Conservation (phyloP, 352 stramenopile genomes). For the Phytopythium boreale region DNA sequence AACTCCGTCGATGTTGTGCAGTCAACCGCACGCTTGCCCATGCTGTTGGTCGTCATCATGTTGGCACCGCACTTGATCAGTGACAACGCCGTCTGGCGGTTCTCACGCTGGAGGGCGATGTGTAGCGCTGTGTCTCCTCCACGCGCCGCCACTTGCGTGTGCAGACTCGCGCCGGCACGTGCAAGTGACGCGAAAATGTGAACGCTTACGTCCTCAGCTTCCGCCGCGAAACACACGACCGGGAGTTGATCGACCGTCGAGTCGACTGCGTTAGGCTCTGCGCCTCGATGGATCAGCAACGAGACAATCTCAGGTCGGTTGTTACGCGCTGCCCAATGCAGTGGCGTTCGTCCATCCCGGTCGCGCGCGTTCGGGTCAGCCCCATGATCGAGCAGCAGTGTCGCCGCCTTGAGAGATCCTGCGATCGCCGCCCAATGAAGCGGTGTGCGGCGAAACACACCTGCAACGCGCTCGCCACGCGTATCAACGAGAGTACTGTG, state of each 20-base stretch:
- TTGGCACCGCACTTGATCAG: constrained; percentile 71
- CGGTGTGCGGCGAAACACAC: constrained; percentile 61
- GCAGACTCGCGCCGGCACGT: constrained; percentile 35
- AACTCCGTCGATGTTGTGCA: constrained; percentile 77
- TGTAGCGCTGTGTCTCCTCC: constrained; percentile 71
- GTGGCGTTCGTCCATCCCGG: constrained; percentile 52
- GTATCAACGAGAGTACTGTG: constrained; percentile 34
- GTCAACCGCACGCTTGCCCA: constrained; percentile 67
- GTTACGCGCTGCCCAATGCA: constrained; percentile 78
- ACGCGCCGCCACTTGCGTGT: constrained; percentile 22
- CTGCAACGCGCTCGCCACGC: constrained; percentile 53
- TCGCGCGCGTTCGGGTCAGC: constrained; percentile 59
- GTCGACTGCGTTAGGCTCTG: constrained; percentile 44
- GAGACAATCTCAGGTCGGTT: constrained; percentile 51
- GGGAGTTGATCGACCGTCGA: constrained; percentile 28
- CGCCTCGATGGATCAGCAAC: constrained; percentile 43
- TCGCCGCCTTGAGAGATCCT: constrained; percentile 32
- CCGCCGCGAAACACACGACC: constrained; percentile 62
- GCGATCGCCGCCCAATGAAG: constrained; percentile 74
- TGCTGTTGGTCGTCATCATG: constrained; percentile 63
- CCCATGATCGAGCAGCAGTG: constrained; percentile 35
- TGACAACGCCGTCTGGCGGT: constrained; percentile 57
- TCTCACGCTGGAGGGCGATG: constrained; percentile 67
- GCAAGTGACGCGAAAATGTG: constrained; percentile 46
- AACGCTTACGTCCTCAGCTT: constrained; percentile 51